Base-by-base conservation (phyloP, 2,329 filamentous ascomycete species). In the Alternaria sp. region DNA sequence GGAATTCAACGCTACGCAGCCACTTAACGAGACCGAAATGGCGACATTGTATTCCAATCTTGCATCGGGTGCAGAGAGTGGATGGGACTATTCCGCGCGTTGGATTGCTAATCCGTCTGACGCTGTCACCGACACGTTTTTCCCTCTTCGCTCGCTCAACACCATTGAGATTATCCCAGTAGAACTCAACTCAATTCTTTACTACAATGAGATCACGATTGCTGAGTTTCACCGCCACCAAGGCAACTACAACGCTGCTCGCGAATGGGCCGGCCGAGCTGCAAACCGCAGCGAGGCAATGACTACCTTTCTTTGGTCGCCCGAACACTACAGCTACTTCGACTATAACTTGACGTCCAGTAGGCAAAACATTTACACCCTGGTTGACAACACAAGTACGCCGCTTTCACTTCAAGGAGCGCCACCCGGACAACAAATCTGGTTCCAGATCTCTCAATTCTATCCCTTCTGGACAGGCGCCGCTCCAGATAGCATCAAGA, bases 401-500 rank as follows among this genome's bases (percentile, higher is more conserved):
- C 71, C 72, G 21, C 77, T 69, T 5, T 72, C 77, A 3, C 76
- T 65, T 5, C 67, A 74, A 2, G 77, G 74, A 10, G 85, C 85
- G 0, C 86, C 86, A 3, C 67, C 79, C 1, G 86, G 83, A 39
- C 73, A 84, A 37, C 85, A 89, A 70, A 78, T 88, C 23, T 69
- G 84, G 58, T 88, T 89, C 70, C 77, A 84, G 57, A 74, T 84
- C 8, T 83, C 83, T 0, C 87, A 90, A 71, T 85, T 88, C 73
- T 89, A 87, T 71, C 88, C 88, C 2, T 90, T 90, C 80, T 90
- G 88, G 87, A 84, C 85, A 1, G 87, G 88, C 21, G 86, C 88
- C 1, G 88, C 87, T 0, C 86, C 86, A 0, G 68, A 73, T 0
- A 76, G 81, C 58, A 79, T 90, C 62, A 85, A 83, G 70, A 78